A percentile compares a stretch with the other conserved stretches of the same genome.
Conservation (phyloP, 176 grass and related monocot species). For the Sorghum bicolor region Sorghum_bicolor_NCBIv3 NC_012872.2:69218001-69218500, state of each 20-base stretch:
- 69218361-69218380: background rate
- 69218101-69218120: constrained; percentile 6
- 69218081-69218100: background rate
- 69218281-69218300: background rate
- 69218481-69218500: background rate
- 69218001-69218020: background rate
- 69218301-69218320: constrained; percentile 1
- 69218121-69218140: constrained; percentile 36
- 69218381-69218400: background rate
- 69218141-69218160: constrained; percentile 22
- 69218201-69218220: constrained; percentile 16
- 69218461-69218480: background rate
- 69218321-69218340: background rate
- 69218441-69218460: background rate
- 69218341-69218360: background rate
- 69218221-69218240: constrained; percentile 19
- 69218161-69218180: constrained; percentile 20
- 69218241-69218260: constrained; percentile 25
- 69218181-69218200: constrained; percentile 16
- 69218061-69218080: constrained; percentile 9
- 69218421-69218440: background rate
- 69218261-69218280: background rate
- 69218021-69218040: background rate
- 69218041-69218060: background rate
- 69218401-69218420: background rate